Conservation (phyloP, 108 stramenopile genomes). For the Chaetoceros muelleri region DNA sequence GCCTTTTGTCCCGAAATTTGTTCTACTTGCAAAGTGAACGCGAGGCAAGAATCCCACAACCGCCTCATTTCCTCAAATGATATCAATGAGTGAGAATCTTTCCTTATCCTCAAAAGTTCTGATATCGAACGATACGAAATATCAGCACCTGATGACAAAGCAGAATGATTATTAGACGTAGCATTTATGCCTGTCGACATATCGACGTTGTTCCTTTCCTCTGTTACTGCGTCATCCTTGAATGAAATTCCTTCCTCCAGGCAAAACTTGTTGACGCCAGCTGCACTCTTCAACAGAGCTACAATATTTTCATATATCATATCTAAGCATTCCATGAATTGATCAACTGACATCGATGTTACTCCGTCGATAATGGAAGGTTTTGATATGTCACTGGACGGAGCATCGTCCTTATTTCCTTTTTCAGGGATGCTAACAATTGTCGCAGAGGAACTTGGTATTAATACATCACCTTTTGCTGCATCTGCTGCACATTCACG, state of each 20-base stretch:
- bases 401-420: conserved; percentile 10
- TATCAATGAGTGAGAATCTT: conserved; percentile 75
- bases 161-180: conserved; percentile 7
- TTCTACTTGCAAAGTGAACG: conserved; percentile 70
- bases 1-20: conserved; percentile 55
- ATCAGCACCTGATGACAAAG: conserved; percentile 58
- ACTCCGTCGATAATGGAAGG: conserved; percentile 38
- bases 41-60: conserved; percentile 74
- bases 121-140: conserved; percentile 72
- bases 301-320: conserved; percentile 80
- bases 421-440: conserved; percentile 6
- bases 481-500: conserved; percentile 69
- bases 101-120: conserved; percentile 69
- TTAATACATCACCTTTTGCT: conserved; percentile 5
- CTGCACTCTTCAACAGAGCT: conserved; percentile 45
- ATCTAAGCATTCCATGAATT: conserved; percentile 75
- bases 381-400: not conserved
- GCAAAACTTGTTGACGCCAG: conserved; percentile 46
- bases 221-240: conserved; percentile 11
- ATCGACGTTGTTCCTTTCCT: conserved; percentile 1
- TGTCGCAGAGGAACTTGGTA: conserved; percentile 1
- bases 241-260: conserved; percentile 37
- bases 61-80: conserved; percentile 71
- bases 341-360: conserved; percentile 61
- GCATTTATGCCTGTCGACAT: conserved; percentile 4